Evolutionary conservation across 768 basidiomycete genomes (phyloP), one percentile per base, ranked within the genome.

Genomic region (Podaxis rugospora): DNA sequence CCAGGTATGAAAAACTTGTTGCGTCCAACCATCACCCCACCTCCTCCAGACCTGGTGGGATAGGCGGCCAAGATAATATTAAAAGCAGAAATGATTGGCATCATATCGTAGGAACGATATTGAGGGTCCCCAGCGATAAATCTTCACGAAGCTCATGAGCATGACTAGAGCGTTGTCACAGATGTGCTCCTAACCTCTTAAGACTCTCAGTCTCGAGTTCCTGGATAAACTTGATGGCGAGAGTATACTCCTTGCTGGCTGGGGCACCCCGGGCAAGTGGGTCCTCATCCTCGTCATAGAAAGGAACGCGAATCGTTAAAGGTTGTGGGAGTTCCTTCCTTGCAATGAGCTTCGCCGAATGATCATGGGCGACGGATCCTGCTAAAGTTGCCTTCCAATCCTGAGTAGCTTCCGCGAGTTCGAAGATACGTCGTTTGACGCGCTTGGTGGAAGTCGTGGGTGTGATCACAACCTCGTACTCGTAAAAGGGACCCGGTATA

Each of bases 1-100:
- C 68, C 64, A 3, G 74, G 76, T 74, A 88, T 88, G 73, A 90
- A 90, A 70, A 84, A 89, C 11, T 84, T 79, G 62, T 87, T 86
- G 55, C 82, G 75, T 1, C 88, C 87, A 9, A 89, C 84, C 67
- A 85, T 80, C 16, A 85, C 77, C 6, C 84, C 87, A 21, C 72
- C 82, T 70, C 88, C 72, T 69, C 79, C 72, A 1, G 78, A 74
- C 35, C 80, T 73, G 65, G 80, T 78, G 13, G 86, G 80, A 64
- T 81, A 76, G 52, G 85, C 78, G 51, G 84, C 80, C 5, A 89
- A 71, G 53, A 90, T 75, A 25, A 90, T 72, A 67, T 91, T 89
- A 51, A 90, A 67, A 2, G 87, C 87, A 7, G 88, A 78, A 3
- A 90, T 73, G n/a, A 84, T 64, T 0, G 88, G 87, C 56, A 76